Percentiles rank a stretch among this genome's conserved stretches.
phyloP scores from a whole-genome alignment of 208 protist species.

The Acanthamoeba culbertsoni region DNA sequence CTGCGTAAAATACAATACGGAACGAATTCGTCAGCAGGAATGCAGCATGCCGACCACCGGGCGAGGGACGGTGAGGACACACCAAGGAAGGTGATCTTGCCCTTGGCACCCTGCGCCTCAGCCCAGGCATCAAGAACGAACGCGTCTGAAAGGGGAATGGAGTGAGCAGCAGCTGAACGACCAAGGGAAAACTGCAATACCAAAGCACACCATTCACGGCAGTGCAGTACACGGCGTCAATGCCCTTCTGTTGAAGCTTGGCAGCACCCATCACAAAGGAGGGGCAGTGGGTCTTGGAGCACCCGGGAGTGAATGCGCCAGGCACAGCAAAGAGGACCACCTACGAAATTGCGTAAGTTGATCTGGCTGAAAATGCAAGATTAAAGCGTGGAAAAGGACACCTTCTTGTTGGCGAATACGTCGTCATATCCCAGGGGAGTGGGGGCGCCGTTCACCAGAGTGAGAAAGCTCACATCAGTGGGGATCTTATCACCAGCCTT shows the following conservation, averaged over 20 bases:
- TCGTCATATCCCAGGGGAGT: neutral
- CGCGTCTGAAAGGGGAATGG: neutral
- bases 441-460: neutral
- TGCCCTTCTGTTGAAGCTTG: conserved; percentile 24
- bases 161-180: neutral
- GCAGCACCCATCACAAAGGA: conserved; percentile 5
- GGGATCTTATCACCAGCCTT: conserved; percentile 62
- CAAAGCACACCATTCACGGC: conserved; percentile 24
- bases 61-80: neutral
- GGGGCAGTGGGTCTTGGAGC: conserved; percentile 58
- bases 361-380: neutral
- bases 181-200: neutral
- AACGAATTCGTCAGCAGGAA: neutral
- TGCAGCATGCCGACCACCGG: neutral
- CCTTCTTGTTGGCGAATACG: conserved; percentile 53
- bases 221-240: conserved; percentile 58
- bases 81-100: conserved; percentile 60
- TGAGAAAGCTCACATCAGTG: conserved; percentile 28
- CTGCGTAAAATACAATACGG: neutral
- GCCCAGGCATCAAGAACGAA: conserved; percentile 61
- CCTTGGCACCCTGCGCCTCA: neutral
- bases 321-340: conserved; percentile 59
- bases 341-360: no score
- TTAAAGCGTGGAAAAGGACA: neutral
- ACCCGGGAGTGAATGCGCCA: conserved; percentile 63